Evolutionary conservation across 768 basidiomycete genomes (phyloP).

Genomic region (Mrakia gelida): DNA sequence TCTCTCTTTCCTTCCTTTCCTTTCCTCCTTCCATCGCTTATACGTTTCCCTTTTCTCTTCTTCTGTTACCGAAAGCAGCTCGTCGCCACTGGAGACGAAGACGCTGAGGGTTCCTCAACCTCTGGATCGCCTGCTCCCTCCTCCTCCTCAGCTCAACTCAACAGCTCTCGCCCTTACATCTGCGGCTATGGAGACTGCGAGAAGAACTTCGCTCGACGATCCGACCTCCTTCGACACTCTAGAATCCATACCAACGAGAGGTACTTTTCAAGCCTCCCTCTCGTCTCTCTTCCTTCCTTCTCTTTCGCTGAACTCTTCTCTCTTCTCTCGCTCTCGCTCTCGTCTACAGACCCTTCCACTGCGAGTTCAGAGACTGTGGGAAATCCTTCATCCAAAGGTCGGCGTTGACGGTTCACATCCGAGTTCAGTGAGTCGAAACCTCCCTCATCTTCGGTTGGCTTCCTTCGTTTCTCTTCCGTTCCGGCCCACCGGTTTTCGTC

Average conservation of each 20-base stretch:
- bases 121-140: not conserved
- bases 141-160: not conserved
- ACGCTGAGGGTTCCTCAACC: too few relatives aligned
- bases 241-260: conserved; percentile 49
- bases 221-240: conserved; percentile 41
- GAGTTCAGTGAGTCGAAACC: conserved; percentile 38
- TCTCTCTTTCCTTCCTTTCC: too few relatives aligned
- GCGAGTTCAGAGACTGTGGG: conserved; percentile 37
- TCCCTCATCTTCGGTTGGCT: not conserved
- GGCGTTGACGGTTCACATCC: conserved; percentile 44
- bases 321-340: not conserved
- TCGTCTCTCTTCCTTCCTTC: not conserved
- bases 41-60: too few relatives aligned
- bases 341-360: conserved; percentile 39
- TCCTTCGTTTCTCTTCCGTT: not conserved
- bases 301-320: not conserved
- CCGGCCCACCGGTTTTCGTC: not conserved
- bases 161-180: not conserved
- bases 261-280: conserved; percentile 34
- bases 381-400: conserved; percentile 42
- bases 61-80: too few relatives aligned
- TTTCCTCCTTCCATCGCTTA: too few relatives aligned
- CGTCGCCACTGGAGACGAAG: too few relatives aligned
- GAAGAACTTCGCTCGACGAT: conserved; percentile 11
- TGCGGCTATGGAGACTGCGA: conserved; percentile 9